Base-by-base conservation (phyloP, 129 eudicot genomes). In the Deinandra increscens region DNA sequence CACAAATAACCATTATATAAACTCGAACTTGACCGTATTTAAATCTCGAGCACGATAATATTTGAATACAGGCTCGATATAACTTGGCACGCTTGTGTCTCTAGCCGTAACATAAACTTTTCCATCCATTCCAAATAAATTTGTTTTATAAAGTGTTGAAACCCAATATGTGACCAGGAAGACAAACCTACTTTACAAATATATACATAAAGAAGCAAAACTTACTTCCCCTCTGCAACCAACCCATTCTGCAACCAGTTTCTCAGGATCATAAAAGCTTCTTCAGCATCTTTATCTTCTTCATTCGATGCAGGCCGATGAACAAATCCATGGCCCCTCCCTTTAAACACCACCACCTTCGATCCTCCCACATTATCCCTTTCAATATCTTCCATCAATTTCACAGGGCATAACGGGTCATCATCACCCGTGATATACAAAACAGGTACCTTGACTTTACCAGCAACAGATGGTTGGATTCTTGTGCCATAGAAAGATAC, bases 251-350 rank as follows among this genome's bases (percentile, higher is more conserved):
- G 58, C 76, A 91, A 66, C 98, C 98, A 91, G 69, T 86, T 86
- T 79, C 98, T 88, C 89, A 86, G 69, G 45, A 86, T 69, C 69
- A 23, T 11, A 65, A 91, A 91, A 44, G 98, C 98, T 17, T 82
- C 75, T 51, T 91, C 96, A 7, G 98, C 98, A 79, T 88, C 98
- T 36, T 42, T 79, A 75, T 91, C 98, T 60, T 91, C 98, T 79
- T 91, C 98, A 0, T 73, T 71, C 26, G 87, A 74, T n/a, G 78
- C 69, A 0, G 97, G 98, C 23, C 94, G 70, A 69, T 91, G 96
- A 18, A 82, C 95, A 66, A 91, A 91, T 0, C 91, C 96, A 73
- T 91, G 96, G 14, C 98, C 96, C 73, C 96, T 84, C 14, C 96
- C 98, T 64, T 82, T 67, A 26, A 84, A 91, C 26, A 91, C 79